Evolutionary conservation across 177 flowering plant genomes (phyloP).

Genomic region (Telopea speciosissima): DNA sequence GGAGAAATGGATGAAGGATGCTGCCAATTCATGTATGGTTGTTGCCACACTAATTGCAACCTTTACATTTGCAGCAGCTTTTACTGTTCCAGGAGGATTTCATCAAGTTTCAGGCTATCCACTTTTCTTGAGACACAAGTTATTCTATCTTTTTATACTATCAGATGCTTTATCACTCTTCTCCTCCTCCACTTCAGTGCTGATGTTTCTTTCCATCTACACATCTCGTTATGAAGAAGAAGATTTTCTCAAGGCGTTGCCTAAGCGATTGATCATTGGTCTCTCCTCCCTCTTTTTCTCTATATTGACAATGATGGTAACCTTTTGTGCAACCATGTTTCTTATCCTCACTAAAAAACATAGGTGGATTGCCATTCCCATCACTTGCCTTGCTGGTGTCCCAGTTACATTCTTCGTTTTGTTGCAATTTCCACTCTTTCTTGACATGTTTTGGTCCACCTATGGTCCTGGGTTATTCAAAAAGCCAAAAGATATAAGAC

Average conservation of each 20-base stretch:
- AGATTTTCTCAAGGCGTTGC: not conserved
- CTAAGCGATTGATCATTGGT: not conserved
- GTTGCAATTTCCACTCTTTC: no score
- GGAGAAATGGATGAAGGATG: not conserved
- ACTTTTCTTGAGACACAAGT: no score
- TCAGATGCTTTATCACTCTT: not conserved
- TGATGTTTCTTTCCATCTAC: not conserved
- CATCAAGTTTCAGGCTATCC: not conserved
- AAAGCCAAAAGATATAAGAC: no score
- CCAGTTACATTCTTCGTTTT: no score
- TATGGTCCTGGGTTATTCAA: no score
- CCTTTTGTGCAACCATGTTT: not conserved
- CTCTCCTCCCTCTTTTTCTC: not conserved
- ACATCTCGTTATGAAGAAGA: conserved; percentile 2
- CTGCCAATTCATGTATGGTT: not conserved
- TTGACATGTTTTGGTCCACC: no score
- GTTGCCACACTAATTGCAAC: not conserved
- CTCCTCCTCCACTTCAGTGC: not conserved
- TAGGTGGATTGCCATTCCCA: no score
- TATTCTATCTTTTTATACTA: not conserved
- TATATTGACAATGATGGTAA: not conserved
- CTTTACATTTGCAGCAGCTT: not conserved
- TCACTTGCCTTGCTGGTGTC: no score
- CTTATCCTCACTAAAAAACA: not conserved
- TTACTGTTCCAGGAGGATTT: not conserved